Conservation (phyloP, 306 rosid species). For the Vigna trinervia region DNA sequence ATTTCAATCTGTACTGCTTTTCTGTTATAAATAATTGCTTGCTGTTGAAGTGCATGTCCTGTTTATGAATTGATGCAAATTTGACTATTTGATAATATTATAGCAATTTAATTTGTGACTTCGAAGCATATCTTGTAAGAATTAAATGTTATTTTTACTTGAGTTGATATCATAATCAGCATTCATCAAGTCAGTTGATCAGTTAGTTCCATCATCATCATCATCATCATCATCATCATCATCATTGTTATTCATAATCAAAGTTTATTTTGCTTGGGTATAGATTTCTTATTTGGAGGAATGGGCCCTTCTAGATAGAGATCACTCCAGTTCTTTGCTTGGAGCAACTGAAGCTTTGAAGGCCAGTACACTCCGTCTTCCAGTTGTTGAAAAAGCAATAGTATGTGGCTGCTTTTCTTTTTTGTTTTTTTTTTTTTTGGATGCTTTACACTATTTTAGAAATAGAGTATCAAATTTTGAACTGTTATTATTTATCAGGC, state of each 20-base stretch:
- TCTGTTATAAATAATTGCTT: conserved; percentile 25
- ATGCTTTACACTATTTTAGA: conserved; percentile 1
- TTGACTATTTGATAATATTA: conserved; percentile 17
- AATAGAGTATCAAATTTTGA: conserved; percentile 30
- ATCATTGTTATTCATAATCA: conserved; percentile 30
- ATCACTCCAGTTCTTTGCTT: conserved; percentile 88
- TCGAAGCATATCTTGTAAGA: conserved; percentile 30
- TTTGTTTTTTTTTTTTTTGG: not conserved
- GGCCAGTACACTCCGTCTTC: conserved; percentile 99
- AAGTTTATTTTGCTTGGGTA: conserved; percentile 50
- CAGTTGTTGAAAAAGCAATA: conserved; percentile 84
- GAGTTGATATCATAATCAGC: conserved; percentile 6
- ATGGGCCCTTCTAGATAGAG: conserved; percentile 91
- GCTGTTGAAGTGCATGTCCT: conserved; percentile 7
- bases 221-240: not conserved
- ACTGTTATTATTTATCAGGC: conserved; percentile 61
- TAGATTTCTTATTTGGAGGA: conserved; percentile 91
- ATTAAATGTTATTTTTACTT: conserved; percentile 18
- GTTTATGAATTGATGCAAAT: conserved; percentile 15
- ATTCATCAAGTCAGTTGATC: conserved; percentile 24
- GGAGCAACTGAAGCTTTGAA: conserved; percentile 98
- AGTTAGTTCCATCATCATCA: conserved; percentile 7
- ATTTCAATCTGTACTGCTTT: conserved; percentile 16
- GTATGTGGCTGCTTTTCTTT: conserved; percentile 56
- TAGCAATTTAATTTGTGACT: conserved; percentile 4